phyloP scores from a whole-genome alignment of 129 eudicot species.

The Logfia minima region DNA sequence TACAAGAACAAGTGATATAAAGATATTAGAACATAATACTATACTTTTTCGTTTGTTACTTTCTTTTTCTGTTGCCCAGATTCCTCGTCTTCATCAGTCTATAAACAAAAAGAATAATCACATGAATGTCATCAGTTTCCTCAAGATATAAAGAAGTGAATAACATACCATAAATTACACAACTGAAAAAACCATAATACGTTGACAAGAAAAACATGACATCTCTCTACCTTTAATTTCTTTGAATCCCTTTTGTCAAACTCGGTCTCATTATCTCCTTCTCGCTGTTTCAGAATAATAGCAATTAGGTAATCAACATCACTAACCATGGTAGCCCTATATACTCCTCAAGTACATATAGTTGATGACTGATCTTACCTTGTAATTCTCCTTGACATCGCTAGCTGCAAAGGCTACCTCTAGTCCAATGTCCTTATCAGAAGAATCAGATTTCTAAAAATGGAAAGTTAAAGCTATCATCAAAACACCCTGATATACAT shows the following conservation, averaged over 20 bases:
- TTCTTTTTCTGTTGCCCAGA: slow-evolving; percentile 28
- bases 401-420: slow-evolving; percentile 44
- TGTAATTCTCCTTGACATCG: slow-evolving; percentile 64
- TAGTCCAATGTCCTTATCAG: slow-evolving; percentile 31
- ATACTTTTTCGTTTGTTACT: slow-evolving; percentile 33
- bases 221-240: slow-evolving; percentile 35
- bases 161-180: neutral
- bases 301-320: slow-evolving; percentile 10
- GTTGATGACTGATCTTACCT: slow-evolving; percentile 48
- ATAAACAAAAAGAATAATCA: slow-evolving; percentile 26
- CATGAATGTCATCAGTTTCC: slow-evolving; percentile 18
- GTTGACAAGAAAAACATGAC: too few relatives aligned
- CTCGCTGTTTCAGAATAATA: slow-evolving; percentile 26
- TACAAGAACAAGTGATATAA: neutral
- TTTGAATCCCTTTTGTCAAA: slow-evolving; percentile 19
- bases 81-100: slow-evolving; percentile 34
- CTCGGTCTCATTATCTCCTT: slow-evolving; percentile 23
- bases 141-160: slow-evolving; percentile 7
- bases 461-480: slow-evolving; percentile 9
- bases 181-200: too few relatives aligned
- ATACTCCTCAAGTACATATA: too few relatives aligned
- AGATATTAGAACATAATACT: neutral
- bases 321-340: too few relatives aligned
- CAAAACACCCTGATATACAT: neutral
- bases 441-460: slow-evolving; percentile 41